These are phyloP conservation scores for Draba incana DNA, from an alignment of 345 rosid species.

Conservation along the genomic window DNA sequence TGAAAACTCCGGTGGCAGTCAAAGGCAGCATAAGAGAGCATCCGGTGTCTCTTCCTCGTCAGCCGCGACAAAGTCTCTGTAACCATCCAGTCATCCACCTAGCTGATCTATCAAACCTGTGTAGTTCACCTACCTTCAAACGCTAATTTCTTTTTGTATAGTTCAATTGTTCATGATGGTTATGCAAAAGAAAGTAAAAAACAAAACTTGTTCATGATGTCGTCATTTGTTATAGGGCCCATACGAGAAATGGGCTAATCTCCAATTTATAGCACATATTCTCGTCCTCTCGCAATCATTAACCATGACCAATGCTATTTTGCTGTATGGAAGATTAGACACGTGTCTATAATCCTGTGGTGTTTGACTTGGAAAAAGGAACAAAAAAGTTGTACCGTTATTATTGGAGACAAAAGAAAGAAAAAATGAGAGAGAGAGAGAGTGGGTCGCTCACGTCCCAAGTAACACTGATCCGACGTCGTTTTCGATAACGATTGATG, in stretches of 20 bases:
- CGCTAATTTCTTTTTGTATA: too few relatives aligned
- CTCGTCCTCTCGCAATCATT: conserved; percentile 3
- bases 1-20: too few relatives aligned
- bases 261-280: background rate
- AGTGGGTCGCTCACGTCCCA: conserved; percentile 36
- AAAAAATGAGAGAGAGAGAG: background rate
- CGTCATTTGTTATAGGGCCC: conserved; percentile 24
- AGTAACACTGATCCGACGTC: conserved; percentile 36
- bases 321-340: conserved; percentile 13
- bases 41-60: too few relatives aligned
- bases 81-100: too few relatives aligned
- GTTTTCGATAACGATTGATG: conserved; percentile 30
- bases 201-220: conserved; percentile 1
- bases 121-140: too few relatives aligned
- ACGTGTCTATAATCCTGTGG: conserved; percentile 27
- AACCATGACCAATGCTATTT: background rate
- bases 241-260: background rate
- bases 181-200: too few relatives aligned
- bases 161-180: conserved; percentile 3
- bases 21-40: too few relatives aligned
- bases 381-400: conserved; percentile 14
- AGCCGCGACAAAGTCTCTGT: too few relatives aligned
- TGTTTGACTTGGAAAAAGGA: conserved; percentile 17
- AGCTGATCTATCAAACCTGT: too few relatives aligned
- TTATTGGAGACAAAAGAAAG: conserved; percentile 10